phyloP scores from a whole-genome alignment of 495 filamentous ascomycete species.

The Aspergillus ostianus region DNA sequence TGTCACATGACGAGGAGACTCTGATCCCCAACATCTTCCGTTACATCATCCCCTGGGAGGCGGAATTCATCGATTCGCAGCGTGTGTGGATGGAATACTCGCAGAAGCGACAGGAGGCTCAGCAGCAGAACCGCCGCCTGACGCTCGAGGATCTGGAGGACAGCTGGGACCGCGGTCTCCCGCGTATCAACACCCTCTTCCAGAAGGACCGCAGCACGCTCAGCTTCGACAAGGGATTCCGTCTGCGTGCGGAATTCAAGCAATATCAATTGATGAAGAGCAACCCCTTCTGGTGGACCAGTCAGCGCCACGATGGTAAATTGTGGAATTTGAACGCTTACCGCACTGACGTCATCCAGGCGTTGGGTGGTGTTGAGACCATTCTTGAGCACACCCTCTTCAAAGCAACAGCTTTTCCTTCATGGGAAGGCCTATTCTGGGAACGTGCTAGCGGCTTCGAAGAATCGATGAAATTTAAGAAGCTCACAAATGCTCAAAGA shows the following conservation, averaged over 20 bases:
- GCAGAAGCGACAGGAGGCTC: slow-evolving; percentile 94
- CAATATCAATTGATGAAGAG: slow-evolving; percentile 99
- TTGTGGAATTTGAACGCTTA: slow-evolving; percentile 99
- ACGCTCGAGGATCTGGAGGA: slow-evolving; percentile 98
- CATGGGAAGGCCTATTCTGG: slow-evolving; percentile 99
- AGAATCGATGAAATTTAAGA: slow-evolving; percentile 97
- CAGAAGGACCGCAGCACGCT: slow-evolving; percentile 98
- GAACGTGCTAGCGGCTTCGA: slow-evolving; percentile 80
- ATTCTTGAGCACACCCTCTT: slow-evolving; percentile 98
- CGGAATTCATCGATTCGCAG: slow-evolving; percentile 98
- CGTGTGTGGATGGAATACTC: slow-evolving; percentile 99
- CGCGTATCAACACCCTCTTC: slow-evolving; percentile 98
- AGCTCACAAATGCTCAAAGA: slow-evolving; percentile 96
- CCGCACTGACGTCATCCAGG: slow-evolving; percentile 97
- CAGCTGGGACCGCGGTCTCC: slow-evolving; percentile 97
- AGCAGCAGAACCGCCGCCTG: slow-evolving; percentile 93
- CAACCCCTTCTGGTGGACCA: slow-evolving; percentile 99
- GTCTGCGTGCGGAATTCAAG: slow-evolving; percentile 95
- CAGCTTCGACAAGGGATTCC: slow-evolving; percentile 98
- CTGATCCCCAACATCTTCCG: slow-evolving; percentile 99
- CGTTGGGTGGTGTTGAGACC: slow-evolving; percentile 98
- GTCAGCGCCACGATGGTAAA: slow-evolving; percentile 96
- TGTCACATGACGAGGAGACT: slow-evolving; percentile 98
- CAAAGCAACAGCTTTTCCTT: slow-evolving; percentile 97
- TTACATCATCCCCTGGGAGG: slow-evolving; percentile 99